Evolutionary conservation across 169 alveolate species (phyloP), one percentile per base, ranked within the genome.

Genomic region (Plasmodium ovale): DNA sequence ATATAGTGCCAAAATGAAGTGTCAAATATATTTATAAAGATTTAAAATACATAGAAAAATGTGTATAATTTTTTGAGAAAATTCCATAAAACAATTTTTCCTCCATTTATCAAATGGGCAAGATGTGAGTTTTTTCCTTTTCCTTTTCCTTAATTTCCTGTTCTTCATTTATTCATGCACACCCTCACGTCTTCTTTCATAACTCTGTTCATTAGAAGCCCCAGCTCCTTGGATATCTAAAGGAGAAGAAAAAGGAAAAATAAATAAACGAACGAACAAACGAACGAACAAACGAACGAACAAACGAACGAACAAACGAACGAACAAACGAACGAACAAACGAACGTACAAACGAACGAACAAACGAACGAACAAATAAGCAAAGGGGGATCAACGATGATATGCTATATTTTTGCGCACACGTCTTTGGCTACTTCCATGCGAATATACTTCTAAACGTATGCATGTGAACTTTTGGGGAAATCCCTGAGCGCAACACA

Each of bases 221-320:
- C 23, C 2, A 77, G 5, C 19, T 77, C 88, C 27, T 60, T 60
- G 49, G 54, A 77, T 5, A 77, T 29, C 88, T 77, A 25, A 60
- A 64, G 62, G 23, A 33, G 21, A 54, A 25, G 25, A 42, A 33
- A 65, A 35, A 23, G 16, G 21, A 19, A 14, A 2, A 4, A 23
- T 65, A 6, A 2, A 47, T 14, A 3, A 6, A 47, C 12, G 12
- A 6, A 14, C 12, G 56, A 44, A 44, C 12, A 33, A 19, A 19
- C 25, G 12, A 16, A 31, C 33, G 0, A 12, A 37, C 29, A n/a
- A 9, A 19, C 16, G 23, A 42, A 42, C 14, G 14, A 1, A 10
- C 19, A 6, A 6, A 47, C 0, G 23, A 14, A 47, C 25, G 56
- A 47, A 47, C 16, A 6, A 5, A 5, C 16, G 16, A 47, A 0